Evolutionary conservation across 2,329 filamentous ascomycete species (phyloP), one percentile per base, ranked within the genome.

Genomic region (Colletotrichum sansevieriae): DNA sequence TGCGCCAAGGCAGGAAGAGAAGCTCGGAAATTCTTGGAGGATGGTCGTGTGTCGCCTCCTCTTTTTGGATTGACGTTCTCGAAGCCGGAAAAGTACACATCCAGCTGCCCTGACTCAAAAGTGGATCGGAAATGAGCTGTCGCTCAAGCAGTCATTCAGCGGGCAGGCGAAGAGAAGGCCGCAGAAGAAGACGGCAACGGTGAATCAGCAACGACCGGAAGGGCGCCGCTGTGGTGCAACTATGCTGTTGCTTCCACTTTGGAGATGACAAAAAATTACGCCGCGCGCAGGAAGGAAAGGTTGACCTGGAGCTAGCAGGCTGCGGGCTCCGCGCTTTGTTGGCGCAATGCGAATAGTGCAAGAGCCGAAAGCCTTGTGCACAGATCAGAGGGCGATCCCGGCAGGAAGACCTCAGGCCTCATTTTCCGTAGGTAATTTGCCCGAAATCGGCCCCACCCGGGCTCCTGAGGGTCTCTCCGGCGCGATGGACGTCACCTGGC

Each of bases 181-280:
- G 25, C 47, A 33, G 35, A 59, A 46, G 54, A 54, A 65, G 39
- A n/a, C 46, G 41, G 22, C 55, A 22, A 59, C 47, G 41, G 62
- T 59, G 47, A 60, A 68, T 49, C 44, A 49, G 49, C 55, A 47
- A 66, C 22, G 62, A 56, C 41, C 51, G 41, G 63, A 41, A 43
- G 55, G 49, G 61, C 44, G 54, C 65, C 41, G 58, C 63, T n/a
- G 22, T 35, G 37, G 51, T 29, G 59, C 37, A 69, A 63, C 66
- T 44, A 51, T 60, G 47, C 56, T 33, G 47, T 56, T 65, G 55
- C 66, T 61, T 56, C 66, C 49, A 56, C 44, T 51, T 62, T 54
- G 49, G 43, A 51, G 63, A 61, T 65, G 61, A 58, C 62, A 69
- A 69, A 69, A 69, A 69, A 65, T 61, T 65, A 69, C 57, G 62